These are phyloP conservation scores for Trypanosoma melophagium DNA, from an alignment of 208 protist genomes.

Conservation along the genomic window DNA sequence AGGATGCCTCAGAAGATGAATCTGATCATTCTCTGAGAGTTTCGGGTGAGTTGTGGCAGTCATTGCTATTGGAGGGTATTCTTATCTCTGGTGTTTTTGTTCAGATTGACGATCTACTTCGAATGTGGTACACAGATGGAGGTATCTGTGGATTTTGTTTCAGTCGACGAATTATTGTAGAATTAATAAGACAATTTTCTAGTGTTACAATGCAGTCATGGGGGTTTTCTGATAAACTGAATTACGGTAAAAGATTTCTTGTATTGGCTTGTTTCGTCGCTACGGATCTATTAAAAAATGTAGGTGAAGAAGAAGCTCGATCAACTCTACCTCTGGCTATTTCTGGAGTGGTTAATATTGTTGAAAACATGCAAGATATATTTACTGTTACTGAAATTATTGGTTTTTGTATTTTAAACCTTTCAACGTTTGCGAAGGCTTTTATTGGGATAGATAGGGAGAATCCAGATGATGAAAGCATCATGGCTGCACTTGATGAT, in stretches of 20 bases:
- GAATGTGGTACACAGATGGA: constrained; percentile 24
- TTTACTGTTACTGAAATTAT: constrained; percentile 11
- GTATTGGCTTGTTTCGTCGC: constrained; percentile 13
- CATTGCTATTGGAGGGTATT: constrained; percentile 40
- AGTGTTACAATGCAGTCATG: constrained; percentile 21
- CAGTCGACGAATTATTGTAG: constrained; percentile 15
- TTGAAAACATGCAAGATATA: constrained; percentile 27
- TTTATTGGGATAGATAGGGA: constrained; percentile 36
- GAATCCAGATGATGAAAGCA: constrained; percentile 48
- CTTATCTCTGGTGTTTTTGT: not conserved
- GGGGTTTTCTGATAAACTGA: constrained; percentile 9
- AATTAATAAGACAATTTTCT: constrained; percentile 26
- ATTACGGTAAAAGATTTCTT: constrained; percentile 26
- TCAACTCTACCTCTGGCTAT: constrained; percentile 21
- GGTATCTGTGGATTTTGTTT: constrained; percentile 19
- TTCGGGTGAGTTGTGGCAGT: constrained; percentile 45
- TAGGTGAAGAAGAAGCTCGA: constrained; percentile 10
- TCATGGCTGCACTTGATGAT: constrained; percentile 76
- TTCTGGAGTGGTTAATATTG: constrained; percentile 20
- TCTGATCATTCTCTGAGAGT: constrained; percentile 48
- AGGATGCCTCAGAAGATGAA: constrained; percentile 56
- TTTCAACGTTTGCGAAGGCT: constrained; percentile 14
- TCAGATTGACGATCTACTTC: constrained; percentile 16
- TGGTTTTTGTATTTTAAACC: constrained; percentile 14
- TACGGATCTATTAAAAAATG: constrained; percentile 6